These are phyloP conservation scores for Neurospora africana DNA, from an alignment of 495 filamentous ascomycete genomes.

Conservation along the genomic window DNA sequence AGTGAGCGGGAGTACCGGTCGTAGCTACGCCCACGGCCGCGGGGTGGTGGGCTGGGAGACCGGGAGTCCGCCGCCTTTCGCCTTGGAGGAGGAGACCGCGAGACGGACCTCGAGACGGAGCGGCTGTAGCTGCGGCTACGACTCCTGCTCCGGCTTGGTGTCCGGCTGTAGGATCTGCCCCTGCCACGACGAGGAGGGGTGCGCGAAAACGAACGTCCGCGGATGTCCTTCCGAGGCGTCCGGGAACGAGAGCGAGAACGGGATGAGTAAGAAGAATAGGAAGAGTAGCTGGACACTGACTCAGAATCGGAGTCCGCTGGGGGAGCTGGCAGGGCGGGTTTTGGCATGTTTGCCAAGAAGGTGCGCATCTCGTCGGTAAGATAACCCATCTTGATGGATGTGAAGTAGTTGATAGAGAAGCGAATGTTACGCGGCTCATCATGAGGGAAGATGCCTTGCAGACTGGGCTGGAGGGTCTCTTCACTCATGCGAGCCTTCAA, in stretches of 20 bases:
- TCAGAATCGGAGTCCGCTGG: constrained; percentile 51
- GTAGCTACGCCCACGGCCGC: constrained; percentile 8
- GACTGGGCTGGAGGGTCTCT: constrained; percentile 63
- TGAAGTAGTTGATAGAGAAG: constrained; percentile 99
- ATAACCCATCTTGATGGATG: constrained; percentile 87
- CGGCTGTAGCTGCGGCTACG: constrained; percentile 18
- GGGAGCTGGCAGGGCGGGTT: constrained; percentile 60
- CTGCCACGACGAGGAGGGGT: constrained; percentile 26
- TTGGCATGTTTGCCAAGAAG: constrained; percentile 73
- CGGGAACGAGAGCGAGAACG: constrained; percentile 30
- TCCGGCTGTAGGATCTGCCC: constrained; percentile 26
- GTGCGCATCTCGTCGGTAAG: constrained; percentile 94
- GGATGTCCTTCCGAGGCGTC: constrained; percentile 22
- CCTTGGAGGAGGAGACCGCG: constrained; percentile 23
- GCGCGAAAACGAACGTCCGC: constrained; percentile 26
- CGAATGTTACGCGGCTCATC: constrained; percentile 83
- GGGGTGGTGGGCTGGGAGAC: constrained; percentile 21
- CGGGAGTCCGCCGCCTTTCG: constrained; percentile 17
- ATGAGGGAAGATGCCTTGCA: constrained; percentile 80
- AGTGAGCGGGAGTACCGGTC: constrained; percentile 17
- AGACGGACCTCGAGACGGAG: constrained; percentile 18
- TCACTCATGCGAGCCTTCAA: constrained; percentile 67
- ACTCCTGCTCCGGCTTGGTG: constrained; percentile 5
- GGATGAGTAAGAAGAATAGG: constrained; percentile 49
- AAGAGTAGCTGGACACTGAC: constrained; percentile 57